Evolutionary conservation across 495 filamentous ascomycete genomes (phyloP).

Genomic region (Elaphomyces granulatus): DNA sequence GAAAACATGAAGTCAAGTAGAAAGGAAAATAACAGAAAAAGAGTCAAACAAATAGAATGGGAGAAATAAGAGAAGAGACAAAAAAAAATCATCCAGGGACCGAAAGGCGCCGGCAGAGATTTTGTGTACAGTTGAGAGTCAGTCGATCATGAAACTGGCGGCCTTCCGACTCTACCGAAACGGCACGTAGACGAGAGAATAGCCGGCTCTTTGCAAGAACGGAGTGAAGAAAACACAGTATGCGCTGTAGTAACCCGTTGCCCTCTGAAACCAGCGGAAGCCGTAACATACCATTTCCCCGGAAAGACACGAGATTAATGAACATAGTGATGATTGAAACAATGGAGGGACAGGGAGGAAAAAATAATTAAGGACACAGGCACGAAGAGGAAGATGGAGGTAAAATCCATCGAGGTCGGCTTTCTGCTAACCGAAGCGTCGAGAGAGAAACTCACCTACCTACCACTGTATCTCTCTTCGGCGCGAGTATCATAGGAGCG

Average conservation of each 20-base stretch:
- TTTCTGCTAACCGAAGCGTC: too few species aligned
- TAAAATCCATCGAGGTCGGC: too few species aligned
- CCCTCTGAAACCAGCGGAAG: slow-evolving; percentile 13
- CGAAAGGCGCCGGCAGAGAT: slow-evolving; percentile 26
- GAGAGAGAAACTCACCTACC: slow-evolving; percentile 20
- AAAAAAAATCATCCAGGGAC: slow-evolving; percentile 29
- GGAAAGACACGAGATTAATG: slow-evolving; percentile 7
- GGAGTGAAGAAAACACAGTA: slow-evolving; percentile 23
- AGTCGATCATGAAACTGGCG: slow-evolving; percentile 21
- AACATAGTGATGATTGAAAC: too few species aligned
- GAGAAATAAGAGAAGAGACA: slow-evolving; percentile 1
- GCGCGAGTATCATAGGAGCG: slow-evolving; percentile 38
- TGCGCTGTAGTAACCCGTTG: slow-evolving; percentile 21
- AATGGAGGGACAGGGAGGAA: slow-evolving; percentile 5
- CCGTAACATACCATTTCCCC: slow-evolving; percentile 23
- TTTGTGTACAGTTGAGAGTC: slow-evolving; percentile 18
- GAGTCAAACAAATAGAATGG: not conserved
- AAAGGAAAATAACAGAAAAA: slow-evolving; percentile 5
- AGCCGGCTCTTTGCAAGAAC: slow-evolving; percentile 11
- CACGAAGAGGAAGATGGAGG: too few species aligned
- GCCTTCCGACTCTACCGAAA: slow-evolving; percentile 22
- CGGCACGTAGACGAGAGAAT: slow-evolving; percentile 18
- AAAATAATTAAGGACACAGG: too few species aligned
- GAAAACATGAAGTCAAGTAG: slow-evolving; percentile 16
- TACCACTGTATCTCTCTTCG: slow-evolving; percentile 31